Conservation (phyloP, 1,284 basidiomycete species). For the Cutaneotrichosporon sp. region DNA sequence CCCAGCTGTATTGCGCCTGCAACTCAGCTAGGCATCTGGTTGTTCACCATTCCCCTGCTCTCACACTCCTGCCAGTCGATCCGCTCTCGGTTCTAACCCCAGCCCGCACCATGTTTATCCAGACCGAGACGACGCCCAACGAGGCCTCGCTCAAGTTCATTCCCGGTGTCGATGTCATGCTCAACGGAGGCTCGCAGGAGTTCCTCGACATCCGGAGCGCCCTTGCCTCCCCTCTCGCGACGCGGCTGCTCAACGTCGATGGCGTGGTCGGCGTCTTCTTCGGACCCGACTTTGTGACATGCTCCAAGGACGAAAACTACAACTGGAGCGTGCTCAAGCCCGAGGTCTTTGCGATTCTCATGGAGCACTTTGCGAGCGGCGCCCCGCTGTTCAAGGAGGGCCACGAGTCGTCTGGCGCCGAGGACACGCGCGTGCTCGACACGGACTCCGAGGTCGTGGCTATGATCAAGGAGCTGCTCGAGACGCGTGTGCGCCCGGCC, state of each 20-base stretch:
- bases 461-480: slow-evolving; percentile 97
- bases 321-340: slow-evolving; percentile 91
- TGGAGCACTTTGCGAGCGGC: slow-evolving; percentile 95
- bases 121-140: slow-evolving; percentile 96
- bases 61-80: no score
- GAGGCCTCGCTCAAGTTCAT: slow-evolving; percentile 98
- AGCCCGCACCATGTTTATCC: slow-evolving; percentile 93
- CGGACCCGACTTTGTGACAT: slow-evolving; percentile 96
- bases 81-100: slow-evolving; percentile 13
- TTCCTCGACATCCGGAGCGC: slow-evolving; percentile 86
- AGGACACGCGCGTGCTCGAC: slow-evolving; percentile 94
- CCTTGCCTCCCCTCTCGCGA: slow-evolving; percentile 82
- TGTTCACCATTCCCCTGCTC: no score
- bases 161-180: slow-evolving; percentile 85
- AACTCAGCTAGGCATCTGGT: background rate
- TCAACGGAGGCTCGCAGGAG: slow-evolving; percentile 77
- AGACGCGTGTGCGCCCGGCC: slow-evolving; percentile 90
- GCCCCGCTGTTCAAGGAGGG: slow-evolving; percentile 72
- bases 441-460: slow-evolving; percentile 96
- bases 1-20: no score
- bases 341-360: slow-evolving; percentile 95
- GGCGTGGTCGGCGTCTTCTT: slow-evolving; percentile 89
- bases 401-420: slow-evolving; percentile 75
- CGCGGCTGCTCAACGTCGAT: slow-evolving; percentile 87
- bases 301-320: slow-evolving; percentile 84